Evolutionary conservation across 768 basidiomycete species (phyloP).

Genomic region (Psilocybe sp.): DNA sequence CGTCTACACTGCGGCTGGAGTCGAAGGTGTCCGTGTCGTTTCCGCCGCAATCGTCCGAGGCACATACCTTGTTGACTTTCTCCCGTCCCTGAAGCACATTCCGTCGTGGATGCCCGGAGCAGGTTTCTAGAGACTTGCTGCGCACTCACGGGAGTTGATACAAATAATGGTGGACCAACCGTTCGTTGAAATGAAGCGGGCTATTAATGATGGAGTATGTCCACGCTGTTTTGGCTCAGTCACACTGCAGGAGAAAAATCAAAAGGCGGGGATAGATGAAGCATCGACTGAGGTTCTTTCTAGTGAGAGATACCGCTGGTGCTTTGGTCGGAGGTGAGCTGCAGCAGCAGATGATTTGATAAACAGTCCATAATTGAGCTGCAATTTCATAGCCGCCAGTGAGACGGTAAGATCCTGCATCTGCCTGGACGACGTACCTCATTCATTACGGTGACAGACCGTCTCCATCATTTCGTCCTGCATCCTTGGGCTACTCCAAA

Average conservation of each 20-base stretch:
- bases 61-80: conserved; percentile 41
- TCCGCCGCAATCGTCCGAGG: conserved; percentile 35
- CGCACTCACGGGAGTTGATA: conserved; percentile 35
- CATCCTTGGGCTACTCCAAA: conserved; percentile 29
- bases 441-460: conserved; percentile 13
- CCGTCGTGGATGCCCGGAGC: conserved; percentile 63
- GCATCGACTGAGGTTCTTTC: no score
- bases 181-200: conserved; percentile 23
- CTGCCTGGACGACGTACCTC: neutral
- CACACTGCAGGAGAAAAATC: no score
- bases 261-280: no score
- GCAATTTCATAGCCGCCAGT: conserved; percentile 8
- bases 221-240: no score
- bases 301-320: no score
- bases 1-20: conserved; percentile 39
- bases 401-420: neutral
- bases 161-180: conserved; percentile 37
- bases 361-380: conserved; percentile 19
- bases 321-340: no score
- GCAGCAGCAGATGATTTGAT: no score
- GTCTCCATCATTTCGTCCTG: conserved; percentile 26
- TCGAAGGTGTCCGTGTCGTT: conserved; percentile 32
- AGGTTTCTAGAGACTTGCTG: conserved; percentile 51
- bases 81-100: conserved; percentile 38
- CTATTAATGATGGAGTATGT: conserved; percentile 5